Evolutionary conservation across 805 yeast species (phyloP), one percentile per base, ranked within the genome.

Genomic region (Candida ovalis): DNA sequence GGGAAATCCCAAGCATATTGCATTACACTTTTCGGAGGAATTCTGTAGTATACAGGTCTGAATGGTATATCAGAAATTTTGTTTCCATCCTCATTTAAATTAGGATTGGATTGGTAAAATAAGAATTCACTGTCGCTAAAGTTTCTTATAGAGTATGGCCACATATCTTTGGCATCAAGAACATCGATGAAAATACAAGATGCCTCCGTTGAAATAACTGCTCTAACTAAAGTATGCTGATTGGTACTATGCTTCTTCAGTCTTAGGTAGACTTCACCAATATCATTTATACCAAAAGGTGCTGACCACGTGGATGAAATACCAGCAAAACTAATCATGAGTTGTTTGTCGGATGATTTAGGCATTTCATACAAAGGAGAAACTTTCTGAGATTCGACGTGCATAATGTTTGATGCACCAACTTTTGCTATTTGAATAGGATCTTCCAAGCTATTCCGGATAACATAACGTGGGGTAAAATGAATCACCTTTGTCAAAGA

Each of bases 1-100:
- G 99, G 99, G 67, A 79, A 94, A 64, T 94, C 99, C 91, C 97
- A 94, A 0, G 99, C 88, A 64, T 94, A 94, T 0, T 98, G 97
- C 98, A 94, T 94, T 2, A 89, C 96, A 67, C 96, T 87, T 59
- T 81, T 81, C 1, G 96, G 82, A 0, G 98, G 97, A 12, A 95
- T 75, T 41, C 80, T 77, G 63, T 92, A 94, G 59, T 76, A 81
- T 10, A 89, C 75, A 0, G 97, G 97, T 52, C 80, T 82, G 67
- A 85, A 91, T 12, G 77, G 75, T 2, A 74, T 71, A 42, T 77
- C 82, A 1, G 70, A 75, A 10, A 74, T 67, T 45, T 76, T 76
- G 18, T 82, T 84, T 45, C 87, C 88, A 49, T 80, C 84, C 49
- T 82, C 86, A 49, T 78, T 79, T 27, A 77, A 58, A 59, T 67